Percentiles rank a stretch among this genome's conserved stretches.
These are phyloP conservation scores for Tuber brumale DNA, from an alignment of 495 filamentous ascomycete species.

Conservation along the genomic window DNA sequence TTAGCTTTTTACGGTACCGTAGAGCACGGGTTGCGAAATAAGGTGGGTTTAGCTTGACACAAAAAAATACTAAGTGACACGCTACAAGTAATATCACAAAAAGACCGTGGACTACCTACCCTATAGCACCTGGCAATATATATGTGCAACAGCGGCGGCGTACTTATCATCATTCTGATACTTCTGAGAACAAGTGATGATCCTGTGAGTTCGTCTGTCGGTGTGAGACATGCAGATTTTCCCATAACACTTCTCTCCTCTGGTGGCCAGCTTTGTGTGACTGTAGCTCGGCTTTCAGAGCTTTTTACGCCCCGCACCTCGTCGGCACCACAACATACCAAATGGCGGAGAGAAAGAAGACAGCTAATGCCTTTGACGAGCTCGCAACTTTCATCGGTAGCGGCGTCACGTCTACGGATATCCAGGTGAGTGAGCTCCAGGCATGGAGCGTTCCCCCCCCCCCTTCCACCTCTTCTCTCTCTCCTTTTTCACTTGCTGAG, in stretches of 20 bases:
- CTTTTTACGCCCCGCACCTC: slow-evolving; percentile 4
- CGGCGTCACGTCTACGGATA: slow-evolving; percentile 2
- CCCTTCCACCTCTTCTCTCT: not conserved
- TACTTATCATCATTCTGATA: slow-evolving; percentile 2
- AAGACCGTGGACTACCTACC: not conserved
- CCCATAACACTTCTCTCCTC: slow-evolving; percentile 1
- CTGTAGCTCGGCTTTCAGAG: slow-evolving; percentile 2
- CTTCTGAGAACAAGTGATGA: slow-evolving; percentile 5
- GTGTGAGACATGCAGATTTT: slow-evolving; percentile 6
- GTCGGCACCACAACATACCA: slow-evolving; percentile 4
- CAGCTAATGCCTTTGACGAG: slow-evolving; percentile 5
- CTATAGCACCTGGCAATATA: slow-evolving; percentile 3
- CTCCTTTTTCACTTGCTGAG: not conserved
- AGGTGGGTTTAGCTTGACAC: not conserved
- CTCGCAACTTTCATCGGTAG: slow-evolving; percentile 5
- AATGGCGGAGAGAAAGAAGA: slow-evolving; percentile 2
- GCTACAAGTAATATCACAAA: not conserved
- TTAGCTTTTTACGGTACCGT: not conserved
- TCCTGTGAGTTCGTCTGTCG: slow-evolving; percentile 1
- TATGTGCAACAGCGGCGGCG: slow-evolving; percentile 6
- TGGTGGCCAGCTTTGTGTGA: slow-evolving; percentile 4
- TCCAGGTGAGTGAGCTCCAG: slow-evolving; percentile 1
- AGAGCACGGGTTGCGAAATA: not conserved
- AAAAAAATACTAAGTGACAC: not conserved
- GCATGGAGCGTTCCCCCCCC: not conserved